Conservation (phyloP, 352 stramenopile species). For the Pythium graminicola region DNA sequence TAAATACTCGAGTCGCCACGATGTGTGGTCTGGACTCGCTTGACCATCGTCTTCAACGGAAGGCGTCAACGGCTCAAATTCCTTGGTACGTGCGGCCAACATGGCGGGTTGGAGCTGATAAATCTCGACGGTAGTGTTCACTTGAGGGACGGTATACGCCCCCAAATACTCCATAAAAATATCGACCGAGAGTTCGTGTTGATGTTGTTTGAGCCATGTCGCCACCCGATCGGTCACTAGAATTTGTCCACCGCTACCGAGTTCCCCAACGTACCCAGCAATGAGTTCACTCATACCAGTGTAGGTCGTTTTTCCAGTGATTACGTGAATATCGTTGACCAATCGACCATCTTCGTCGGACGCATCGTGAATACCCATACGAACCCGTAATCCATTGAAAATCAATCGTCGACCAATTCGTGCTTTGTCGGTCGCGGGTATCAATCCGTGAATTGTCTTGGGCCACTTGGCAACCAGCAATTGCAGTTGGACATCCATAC, state of each 20-base stretch:
- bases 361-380: conserved; percentile 71
- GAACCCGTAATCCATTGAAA: conserved; percentile 60
- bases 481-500: conserved; percentile 16
- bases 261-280: conserved; percentile 22
- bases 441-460: conserved; percentile 35
- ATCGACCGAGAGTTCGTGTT: conserved; percentile 15
- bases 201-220: conserved; percentile 22
- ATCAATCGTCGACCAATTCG: conserved; percentile 31
- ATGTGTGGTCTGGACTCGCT: no score
- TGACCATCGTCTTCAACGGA: no score
- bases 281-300: conserved; percentile 22
- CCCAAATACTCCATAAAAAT: conserved; percentile 27
- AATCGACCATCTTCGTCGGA: conserved; percentile 2
- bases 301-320: conserved; percentile 27
- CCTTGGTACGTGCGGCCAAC: conserved; percentile 1
- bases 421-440: conserved; percentile 45
- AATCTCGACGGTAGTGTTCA: conserved; percentile 35
- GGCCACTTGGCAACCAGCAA: conserved; percentile 47
- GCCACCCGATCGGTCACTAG: conserved; percentile 25
- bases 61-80: no score
- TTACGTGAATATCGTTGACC: conserved; percentile 7
- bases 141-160: conserved; percentile 32
- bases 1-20: no score
- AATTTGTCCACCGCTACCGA: conserved; percentile 28
- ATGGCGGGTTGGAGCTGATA: conserved; percentile 34